phyloP scores from a whole-genome alignment of 2,329 filamentous ascomycete species.

The Colletotrichum sp. region DNA sequence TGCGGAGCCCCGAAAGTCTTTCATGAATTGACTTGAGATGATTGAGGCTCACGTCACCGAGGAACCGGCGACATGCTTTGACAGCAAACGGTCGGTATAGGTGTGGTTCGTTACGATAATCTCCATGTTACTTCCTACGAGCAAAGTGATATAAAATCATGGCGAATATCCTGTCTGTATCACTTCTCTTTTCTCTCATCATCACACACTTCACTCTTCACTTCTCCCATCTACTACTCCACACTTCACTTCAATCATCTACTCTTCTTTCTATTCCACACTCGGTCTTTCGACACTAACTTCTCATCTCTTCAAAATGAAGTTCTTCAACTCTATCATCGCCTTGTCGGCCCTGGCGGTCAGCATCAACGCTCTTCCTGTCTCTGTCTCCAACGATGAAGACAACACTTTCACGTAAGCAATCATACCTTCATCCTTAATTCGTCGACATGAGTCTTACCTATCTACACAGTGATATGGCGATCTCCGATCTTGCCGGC shows the following conservation, averaged over 20 bases:
- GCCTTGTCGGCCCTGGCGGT: conserved; percentile 17
- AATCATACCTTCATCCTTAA: accelerated
- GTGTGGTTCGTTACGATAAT: neutral
- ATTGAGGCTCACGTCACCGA: neutral
- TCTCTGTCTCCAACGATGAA: conserved; percentile 3
- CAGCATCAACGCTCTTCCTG: conserved; percentile 18
- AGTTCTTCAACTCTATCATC: conserved; percentile 1
- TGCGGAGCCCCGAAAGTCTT: conserved; percentile 7
- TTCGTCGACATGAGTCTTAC: neutral
- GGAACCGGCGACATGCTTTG: neutral
- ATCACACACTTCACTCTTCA: neutral
- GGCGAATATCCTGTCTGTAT: neutral
- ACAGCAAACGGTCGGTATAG: neutral
- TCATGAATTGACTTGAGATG: neutral
- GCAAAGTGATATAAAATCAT: neutral
- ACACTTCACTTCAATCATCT: neutral
- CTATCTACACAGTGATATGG: neutral
- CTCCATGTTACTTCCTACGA: neutral
- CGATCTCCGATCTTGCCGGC: neutral
- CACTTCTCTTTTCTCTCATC: neutral
- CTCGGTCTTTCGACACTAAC: neutral
- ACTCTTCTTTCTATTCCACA: neutral
- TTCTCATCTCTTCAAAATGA: neutral
- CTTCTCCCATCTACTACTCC: neutral
- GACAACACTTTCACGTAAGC: neutral